Evolutionary conservation across 2,329 filamentous ascomycete genomes (phyloP), one percentile per base, ranked within the genome.

Genomic region (Botrytis fragariae): DNA sequence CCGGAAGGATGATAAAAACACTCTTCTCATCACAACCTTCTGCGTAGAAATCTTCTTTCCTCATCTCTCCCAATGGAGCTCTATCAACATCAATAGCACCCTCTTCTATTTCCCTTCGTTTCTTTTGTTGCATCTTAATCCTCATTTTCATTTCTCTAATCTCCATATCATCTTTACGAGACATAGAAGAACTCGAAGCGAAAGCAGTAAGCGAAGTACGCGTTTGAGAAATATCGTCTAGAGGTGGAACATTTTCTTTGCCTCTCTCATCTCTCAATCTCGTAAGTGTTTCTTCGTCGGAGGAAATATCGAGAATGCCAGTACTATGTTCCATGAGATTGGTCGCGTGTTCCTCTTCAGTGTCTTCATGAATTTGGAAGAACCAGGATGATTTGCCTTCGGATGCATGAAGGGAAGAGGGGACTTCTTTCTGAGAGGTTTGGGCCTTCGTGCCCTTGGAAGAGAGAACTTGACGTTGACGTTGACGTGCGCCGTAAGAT

Each of bases 311-410:
- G 5, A 98, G 87, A 0, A 92, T 90, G 76, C 92, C 91, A 12
- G 95, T 95, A 72, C 92, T 92, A 84, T 98, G 95, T 83, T 98
- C 93, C 84, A 98, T 93, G 57, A 97, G 85, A 79, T 97, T 98
- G 78, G 94, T 93, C 83, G 96, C 93, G 81, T 97, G 92, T 80
- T 98, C 93, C 81, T 97, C 93, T 12, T 92, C 89, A 0, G 93
- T 94, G 82, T 99, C 95, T 81, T 97, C 93, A 81, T 98, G 91
- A 79, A 99, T 98, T 74, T 95, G 92, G 81, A 99, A 98, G 85
- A 92, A 92, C 95, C 94, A 98, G 73, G 87, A 87, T 48, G 89
- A 86, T 80, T 92, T 88, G 78, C 87, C 82, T 71, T 87, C 85
- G 35, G 85, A 80, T 74, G 85, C 84, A 42, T 29, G 60, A 83